Percentiles rank a stretch among this genome's conserved stretches.
Evolutionary conservation across 352 stramenopile genomes (phyloP).

Genomic region (Pythium volutum): DNA sequence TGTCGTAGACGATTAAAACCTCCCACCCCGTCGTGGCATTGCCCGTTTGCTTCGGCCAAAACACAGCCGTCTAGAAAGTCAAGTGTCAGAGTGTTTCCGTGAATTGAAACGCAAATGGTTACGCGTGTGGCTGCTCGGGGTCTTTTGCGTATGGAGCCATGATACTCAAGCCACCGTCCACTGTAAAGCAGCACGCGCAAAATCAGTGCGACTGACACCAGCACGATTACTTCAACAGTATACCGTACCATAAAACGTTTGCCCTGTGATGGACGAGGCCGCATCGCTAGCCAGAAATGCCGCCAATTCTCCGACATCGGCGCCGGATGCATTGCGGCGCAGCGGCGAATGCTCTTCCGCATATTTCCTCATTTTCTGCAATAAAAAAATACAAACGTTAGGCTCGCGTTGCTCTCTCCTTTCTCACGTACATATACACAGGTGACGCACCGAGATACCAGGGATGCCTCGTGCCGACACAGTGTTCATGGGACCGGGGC

Average conservation of each 20-base stretch:
- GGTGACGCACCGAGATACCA: slow-evolving; percentile 61
- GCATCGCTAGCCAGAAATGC: slow-evolving; percentile 79
- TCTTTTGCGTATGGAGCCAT: slow-evolving; percentile 29
- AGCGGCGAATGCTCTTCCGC: slow-evolving; percentile 64
- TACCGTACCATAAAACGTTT: slow-evolving; percentile 83
- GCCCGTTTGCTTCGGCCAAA: too few relatives aligned
- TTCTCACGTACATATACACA: neutral
- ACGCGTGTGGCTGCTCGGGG: neutral
- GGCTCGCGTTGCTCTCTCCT: neutral
- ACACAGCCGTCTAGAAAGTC: too few relatives aligned
- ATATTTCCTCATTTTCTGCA: slow-evolving; percentile 78
- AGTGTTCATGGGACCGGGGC: slow-evolving; percentile 89
- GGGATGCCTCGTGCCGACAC: slow-evolving; percentile 89
- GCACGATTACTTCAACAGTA: neutral
- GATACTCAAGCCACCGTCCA: slow-evolving; percentile 31
- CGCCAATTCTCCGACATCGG: slow-evolving; percentile 78
- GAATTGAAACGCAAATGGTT: neutral
- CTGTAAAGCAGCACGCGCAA: slow-evolving; percentile 13
- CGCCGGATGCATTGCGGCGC: slow-evolving; percentile 56
- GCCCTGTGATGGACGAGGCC: slow-evolving; percentile 77
- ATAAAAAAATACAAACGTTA: neutral
- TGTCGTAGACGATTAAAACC: too few relatives aligned
- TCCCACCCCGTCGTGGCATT: too few relatives aligned
- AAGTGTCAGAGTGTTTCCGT: neutral
- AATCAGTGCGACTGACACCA: slow-evolving; percentile 3